Conservation (phyloP, 176 grass and related monocot genomes). For the Triticum timopheevii region DNA sequence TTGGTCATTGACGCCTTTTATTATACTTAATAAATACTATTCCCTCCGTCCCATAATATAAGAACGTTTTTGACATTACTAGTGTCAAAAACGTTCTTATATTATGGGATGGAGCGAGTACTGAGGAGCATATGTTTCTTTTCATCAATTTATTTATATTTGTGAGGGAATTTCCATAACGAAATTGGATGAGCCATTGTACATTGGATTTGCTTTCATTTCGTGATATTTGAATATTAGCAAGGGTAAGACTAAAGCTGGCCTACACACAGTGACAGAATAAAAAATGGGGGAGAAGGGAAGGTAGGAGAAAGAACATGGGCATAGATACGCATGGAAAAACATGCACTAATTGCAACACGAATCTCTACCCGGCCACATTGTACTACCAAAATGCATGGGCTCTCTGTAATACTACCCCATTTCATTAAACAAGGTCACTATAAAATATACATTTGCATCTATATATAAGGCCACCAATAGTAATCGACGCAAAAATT, state of each 20-base stretch:
- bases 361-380: too few relatives aligned
- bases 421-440: too few relatives aligned
- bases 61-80: too few relatives aligned
- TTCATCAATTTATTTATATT: conserved; percentile 8
- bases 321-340: neutral
- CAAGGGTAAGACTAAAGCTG: neutral
- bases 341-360: too few relatives aligned
- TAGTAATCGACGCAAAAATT: too few relatives aligned
- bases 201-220: neutral
- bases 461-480: too few relatives aligned
- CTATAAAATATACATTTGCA: too few relatives aligned
- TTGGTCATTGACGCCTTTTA: neutral
- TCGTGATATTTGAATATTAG: neutral
- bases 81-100: too few relatives aligned
- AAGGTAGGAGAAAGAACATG: neutral
- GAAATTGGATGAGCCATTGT: neutral
- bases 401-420: too few relatives aligned
- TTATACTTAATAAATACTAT: neutral
- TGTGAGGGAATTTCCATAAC: neutral
- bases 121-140: neutral
- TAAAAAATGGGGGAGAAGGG: neutral
- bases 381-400: too few relatives aligned
- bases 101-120: too few relatives aligned
- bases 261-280: neutral
- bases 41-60: too few relatives aligned